A percentile compares a stretch with the other conserved stretches of the same genome.
These are phyloP conservation scores for Xanthoconium purpureum DNA, from an alignment of 768 basidiomycete genomes.

Conservation along the genomic window DNA sequence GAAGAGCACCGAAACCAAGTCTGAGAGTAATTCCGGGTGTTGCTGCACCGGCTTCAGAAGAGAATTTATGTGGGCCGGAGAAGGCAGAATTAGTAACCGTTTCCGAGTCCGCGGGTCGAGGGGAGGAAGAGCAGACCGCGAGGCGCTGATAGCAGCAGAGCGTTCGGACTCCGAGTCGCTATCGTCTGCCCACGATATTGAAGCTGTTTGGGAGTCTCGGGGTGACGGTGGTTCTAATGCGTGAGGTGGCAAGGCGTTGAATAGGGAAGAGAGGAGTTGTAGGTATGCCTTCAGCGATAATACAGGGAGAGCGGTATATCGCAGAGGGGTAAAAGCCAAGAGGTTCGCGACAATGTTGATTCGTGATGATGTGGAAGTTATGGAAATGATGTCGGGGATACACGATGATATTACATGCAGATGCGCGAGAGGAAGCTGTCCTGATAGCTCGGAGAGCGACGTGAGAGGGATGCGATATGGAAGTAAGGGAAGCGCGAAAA, in stretches of 20 bases:
- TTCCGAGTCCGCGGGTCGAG: slow-evolving; percentile 60
- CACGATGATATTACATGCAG: slow-evolving; percentile 33
- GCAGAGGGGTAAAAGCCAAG: slow-evolving; percentile 58
- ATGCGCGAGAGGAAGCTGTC: slow-evolving; percentile 55
- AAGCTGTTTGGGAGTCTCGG: slow-evolving; percentile 7
- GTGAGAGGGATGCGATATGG: slow-evolving; percentile 69
- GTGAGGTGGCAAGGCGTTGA: slow-evolving; percentile 53
- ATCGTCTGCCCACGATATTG: slow-evolving; percentile 28
- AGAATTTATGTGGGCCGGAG: slow-evolving; percentile 49
- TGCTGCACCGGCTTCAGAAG: slow-evolving; percentile 48
- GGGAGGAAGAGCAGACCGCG: slow-evolving; percentile 33
- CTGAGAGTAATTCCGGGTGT: slow-evolving; percentile 38
- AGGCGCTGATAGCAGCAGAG: slow-evolving; percentile 34
- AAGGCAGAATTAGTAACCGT: slow-evolving; percentile 57
- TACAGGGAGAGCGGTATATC: slow-evolving; percentile 50
- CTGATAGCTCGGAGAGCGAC: slow-evolving; percentile 62
- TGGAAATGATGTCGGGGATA: slow-evolving; percentile 30
- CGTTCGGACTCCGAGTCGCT: slow-evolving; percentile 43
- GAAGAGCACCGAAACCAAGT: slow-evolving; percentile 57
- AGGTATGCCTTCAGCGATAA: slow-evolving; percentile 53
- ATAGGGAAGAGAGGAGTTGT: slow-evolving; percentile 45
- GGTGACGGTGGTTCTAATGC: slow-evolving; percentile 46
- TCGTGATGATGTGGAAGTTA: slow-evolving; percentile 30
- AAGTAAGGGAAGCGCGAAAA: slow-evolving; percentile 73
- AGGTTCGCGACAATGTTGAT: slow-evolving; percentile 74